Evolutionary conservation across 2,329 filamentous ascomycete species (phyloP).

Genomic region (Pleurostoma richardsiae): DNA sequence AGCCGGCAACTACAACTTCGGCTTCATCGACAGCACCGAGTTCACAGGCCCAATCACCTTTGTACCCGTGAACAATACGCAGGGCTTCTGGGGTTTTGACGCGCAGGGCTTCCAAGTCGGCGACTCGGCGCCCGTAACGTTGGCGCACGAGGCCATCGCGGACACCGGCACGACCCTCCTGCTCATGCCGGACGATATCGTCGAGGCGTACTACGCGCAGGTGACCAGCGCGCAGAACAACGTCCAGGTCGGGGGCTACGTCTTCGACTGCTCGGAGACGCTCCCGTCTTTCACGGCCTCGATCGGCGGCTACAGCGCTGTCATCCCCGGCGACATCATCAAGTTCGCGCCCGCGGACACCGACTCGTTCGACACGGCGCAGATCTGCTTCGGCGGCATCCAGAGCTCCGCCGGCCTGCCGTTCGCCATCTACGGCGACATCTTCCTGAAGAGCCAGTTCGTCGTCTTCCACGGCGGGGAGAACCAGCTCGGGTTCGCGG

Average conservation of each 20-base stretch:
- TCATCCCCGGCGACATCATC: constrained; percentile 36
- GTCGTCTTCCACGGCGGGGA: constrained; percentile 55
- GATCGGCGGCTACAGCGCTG: constrained; percentile 43
- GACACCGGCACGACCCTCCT: constrained; percentile 65
- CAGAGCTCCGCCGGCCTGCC: constrained; percentile 53
- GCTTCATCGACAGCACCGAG: constrained; percentile 48
- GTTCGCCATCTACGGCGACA: constrained; percentile 63
- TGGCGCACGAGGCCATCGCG: constrained; percentile 48
- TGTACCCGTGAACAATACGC: constrained; percentile 43
- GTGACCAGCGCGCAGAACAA: constrained; percentile 42
- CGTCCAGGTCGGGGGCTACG: constrained; percentile 41
- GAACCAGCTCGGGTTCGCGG: constrained; percentile 41
- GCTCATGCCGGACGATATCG: constrained; percentile 44
- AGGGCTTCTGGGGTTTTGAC: constrained; percentile 60
- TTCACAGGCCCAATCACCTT: constrained; percentile 54
- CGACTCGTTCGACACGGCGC: constrained; percentile 45
- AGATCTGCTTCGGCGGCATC: constrained; percentile 60
- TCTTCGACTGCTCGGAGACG: constrained; percentile 16
- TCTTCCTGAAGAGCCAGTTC: constrained; percentile 66
- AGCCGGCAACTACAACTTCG: constrained; percentile 29
- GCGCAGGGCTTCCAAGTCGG: constrained; percentile 50
- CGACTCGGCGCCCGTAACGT: constrained; percentile 22
- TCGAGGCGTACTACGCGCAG: constrained; percentile 51
- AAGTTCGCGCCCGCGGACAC: constrained; percentile 39
- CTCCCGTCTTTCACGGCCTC: constrained; percentile 29